A percentile compares a stretch with the other conserved stretches of the same genome.
phyloP scores from a whole-genome alignment of 2,329 filamentous ascomycete species.

The Colletotrichum truncatum region DNA sequence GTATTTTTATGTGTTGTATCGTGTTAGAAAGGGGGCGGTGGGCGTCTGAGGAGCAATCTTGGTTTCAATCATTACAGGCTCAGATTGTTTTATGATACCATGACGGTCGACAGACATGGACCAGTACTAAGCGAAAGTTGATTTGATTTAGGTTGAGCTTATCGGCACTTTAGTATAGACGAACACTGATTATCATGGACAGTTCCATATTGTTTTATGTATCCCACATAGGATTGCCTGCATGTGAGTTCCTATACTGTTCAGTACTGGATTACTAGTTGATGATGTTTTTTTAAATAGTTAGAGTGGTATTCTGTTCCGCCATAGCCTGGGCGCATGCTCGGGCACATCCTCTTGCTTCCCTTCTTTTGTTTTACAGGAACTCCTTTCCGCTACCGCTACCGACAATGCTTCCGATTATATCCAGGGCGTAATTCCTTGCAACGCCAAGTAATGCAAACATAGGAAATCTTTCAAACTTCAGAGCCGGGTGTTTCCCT shows the following conservation, averaged over 20 bases:
- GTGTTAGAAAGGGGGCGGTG: no score
- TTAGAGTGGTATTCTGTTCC: conserved; percentile 1
- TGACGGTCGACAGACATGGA: no score
- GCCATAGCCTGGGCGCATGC: background rate
- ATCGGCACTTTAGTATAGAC: no score
- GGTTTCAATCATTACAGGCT: no score
- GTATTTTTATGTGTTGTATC: background rate
- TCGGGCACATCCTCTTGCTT: background rate
- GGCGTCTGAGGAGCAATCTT: background rate
- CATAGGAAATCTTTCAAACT: background rate
- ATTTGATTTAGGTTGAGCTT: no score
- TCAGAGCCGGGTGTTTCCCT: background rate
- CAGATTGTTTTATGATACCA: no score
- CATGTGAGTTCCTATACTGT: background rate
- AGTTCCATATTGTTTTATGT: no score
- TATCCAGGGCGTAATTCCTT: background rate
- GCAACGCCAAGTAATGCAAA: conserved; percentile 17
- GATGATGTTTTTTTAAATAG: background rate
- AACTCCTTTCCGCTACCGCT: background rate
- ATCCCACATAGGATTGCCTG: no score
- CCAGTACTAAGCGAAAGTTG: no score
- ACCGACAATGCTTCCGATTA: background rate
- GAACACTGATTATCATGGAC: no score
- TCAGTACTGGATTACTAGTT: background rate
- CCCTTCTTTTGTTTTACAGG: background rate